Percentiles rank a stretch among this genome's conserved stretches.
These are phyloP conservation scores for Fonsecaea multimorphosa DNA, from an alignment of 2,329 filamentous ascomycete genomes.

Conservation along the genomic window DNA sequence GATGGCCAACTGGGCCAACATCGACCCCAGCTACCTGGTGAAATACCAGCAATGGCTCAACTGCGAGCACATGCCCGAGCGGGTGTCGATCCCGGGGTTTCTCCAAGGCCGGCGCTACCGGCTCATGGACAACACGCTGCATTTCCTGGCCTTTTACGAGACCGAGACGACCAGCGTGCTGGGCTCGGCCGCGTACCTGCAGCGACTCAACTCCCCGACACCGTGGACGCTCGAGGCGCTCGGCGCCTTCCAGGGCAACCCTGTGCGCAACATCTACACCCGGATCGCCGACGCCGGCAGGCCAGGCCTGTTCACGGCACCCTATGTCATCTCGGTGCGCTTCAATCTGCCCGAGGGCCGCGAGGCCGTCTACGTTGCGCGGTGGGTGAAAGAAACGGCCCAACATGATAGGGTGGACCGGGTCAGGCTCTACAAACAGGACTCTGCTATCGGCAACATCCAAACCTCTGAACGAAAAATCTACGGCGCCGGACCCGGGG, in stretches of 20 bases:
- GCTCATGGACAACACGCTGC: constrained; percentile 1
- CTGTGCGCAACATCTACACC: constrained; percentile 2
- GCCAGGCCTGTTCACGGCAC: neutral
- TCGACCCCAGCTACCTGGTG: constrained; percentile 11
- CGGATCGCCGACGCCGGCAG: neutral
- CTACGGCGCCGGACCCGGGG: constrained; percentile 1
- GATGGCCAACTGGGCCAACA: constrained; percentile 14
- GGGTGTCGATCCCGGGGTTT: constrained; percentile 10
- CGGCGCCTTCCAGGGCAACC: constrained; percentile 2
- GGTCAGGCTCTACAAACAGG: constrained; percentile 6
- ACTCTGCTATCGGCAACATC: neutral
- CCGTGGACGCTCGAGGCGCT: constrained; percentile 13
- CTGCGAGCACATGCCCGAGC: constrained; percentile 15
- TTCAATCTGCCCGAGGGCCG: constrained; percentile 3
- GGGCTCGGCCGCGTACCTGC: constrained; percentile 2
- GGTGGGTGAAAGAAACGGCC: constrained; percentile 6
- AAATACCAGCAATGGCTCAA: constrained; percentile 12
- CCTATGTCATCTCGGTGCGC: constrained; percentile 10
- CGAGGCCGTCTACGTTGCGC: neutral
- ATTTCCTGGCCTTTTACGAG: constrained; percentile 13
- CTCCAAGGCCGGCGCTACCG: constrained; percentile 8
- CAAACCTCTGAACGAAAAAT: constrained; percentile 5
- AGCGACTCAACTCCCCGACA: constrained; percentile 1
- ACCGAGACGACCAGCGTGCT: neutral
- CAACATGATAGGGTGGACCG: constrained; percentile 2